These are phyloP conservation scores for Colletotrichum liriopes DNA, from an alignment of 2,329 filamentous ascomycete genomes.

Conservation along the genomic window DNA sequence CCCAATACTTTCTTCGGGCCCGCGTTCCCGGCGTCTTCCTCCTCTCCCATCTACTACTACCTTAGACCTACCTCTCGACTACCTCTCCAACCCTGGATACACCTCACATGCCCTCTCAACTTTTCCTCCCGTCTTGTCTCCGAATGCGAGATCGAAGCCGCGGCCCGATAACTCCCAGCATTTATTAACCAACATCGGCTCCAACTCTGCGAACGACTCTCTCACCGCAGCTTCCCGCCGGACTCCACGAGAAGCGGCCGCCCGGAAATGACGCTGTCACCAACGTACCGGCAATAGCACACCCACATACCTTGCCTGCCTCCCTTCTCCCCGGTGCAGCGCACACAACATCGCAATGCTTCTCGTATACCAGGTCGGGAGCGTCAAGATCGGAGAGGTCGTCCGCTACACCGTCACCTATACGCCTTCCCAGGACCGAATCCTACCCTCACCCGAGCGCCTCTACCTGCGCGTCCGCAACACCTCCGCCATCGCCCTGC, in stretches of 20 bases:
- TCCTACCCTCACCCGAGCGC: conserved; percentile 85
- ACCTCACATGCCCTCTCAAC: conserved; percentile 22
- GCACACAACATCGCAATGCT: conserved; percentile 73
- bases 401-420: conserved; percentile 95
- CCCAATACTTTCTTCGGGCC: neutral
- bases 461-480: conserved; percentile 93
- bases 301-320: neutral
- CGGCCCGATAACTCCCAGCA: neutral
- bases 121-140: conserved; percentile 11
- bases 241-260: conserved; percentile 9
- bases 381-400: conserved; percentile 94
- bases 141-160: conserved; percentile 31
- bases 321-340: conserved; percentile 4
- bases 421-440: conserved; percentile 88
- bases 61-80: neutral
- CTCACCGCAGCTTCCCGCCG: conserved; percentile 1
- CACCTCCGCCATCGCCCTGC: conserved; percentile 88
- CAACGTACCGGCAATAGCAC: conserved; percentile 32
- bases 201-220: neutral
- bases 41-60: neutral
- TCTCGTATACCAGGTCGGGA: conserved; percentile 90
- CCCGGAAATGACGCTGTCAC: conserved; percentile 35
- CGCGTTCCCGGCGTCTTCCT: neutral
- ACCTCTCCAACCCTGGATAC: conserved; percentile 10
- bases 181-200: neutral